These are phyloP conservation scores for Tetrastigma voinierianum DNA, from an alignment of 164 flowering plant genomes.

Conservation along the genomic window DNA sequence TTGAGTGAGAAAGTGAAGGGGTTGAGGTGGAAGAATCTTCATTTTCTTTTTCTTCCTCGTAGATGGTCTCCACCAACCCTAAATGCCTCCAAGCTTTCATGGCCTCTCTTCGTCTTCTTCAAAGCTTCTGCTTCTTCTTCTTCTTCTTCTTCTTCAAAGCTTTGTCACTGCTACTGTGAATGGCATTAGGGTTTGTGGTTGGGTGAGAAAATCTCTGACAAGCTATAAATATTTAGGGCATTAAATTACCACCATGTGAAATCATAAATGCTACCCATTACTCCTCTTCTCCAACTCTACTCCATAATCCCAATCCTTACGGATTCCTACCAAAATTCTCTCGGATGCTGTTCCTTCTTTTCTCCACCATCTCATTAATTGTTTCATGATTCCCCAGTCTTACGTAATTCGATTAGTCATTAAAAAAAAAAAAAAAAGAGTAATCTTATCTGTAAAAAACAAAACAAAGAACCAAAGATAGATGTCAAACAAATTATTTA, in stretches of 20 bases:
- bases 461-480: too few species aligned
- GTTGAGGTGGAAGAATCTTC: conserved; percentile 32
- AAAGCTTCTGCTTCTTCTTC: background rate
- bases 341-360: too few species aligned
- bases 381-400: too few species aligned
- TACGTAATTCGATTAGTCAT: too few species aligned
- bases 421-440: too few species aligned
- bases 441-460: too few species aligned
- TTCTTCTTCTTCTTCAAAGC: background rate
- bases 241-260: conserved; percentile 53
- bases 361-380: too few species aligned
- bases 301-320: too few species aligned
- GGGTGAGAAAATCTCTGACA: conserved; percentile 2
- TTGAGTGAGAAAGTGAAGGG: conserved; percentile 26
- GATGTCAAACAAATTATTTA: too few species aligned
- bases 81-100: conserved; percentile 54
- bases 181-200: conserved; percentile 10
- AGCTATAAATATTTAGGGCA: conserved; percentile 15
- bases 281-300: background rate
- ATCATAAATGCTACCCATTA: conserved; percentile 44
- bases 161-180: conserved; percentile 1
- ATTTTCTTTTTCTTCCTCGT: conserved; percentile 61
- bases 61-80: conserved; percentile 70
- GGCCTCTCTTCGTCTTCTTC: background rate
- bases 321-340: too few species aligned